A percentile compares a stretch with the other conserved stretches of the same genome.
These are phyloP conservation scores for Colletotrichum brevisporum DNA, from an alignment of 2,329 filamentous ascomycete genomes.

Conservation along the genomic window DNA sequence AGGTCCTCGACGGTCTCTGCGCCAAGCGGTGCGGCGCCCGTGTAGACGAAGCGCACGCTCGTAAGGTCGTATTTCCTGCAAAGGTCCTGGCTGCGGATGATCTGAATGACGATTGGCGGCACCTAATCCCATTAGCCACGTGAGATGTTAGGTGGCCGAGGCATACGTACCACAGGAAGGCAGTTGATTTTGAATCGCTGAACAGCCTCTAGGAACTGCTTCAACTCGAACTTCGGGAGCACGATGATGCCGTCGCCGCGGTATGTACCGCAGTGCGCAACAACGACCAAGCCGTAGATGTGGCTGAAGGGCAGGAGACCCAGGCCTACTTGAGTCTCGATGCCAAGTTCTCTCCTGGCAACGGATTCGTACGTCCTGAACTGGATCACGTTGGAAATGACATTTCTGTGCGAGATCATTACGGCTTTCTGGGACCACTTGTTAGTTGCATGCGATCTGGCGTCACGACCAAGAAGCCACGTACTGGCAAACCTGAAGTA, in stretches of 20 bases:
- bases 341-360: slow-evolving; percentile 51
- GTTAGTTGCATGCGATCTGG: neutral
- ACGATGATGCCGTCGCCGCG: slow-evolving; percentile 82
- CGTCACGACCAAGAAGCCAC: slow-evolving; percentile 41
- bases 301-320: slow-evolving; percentile 86
- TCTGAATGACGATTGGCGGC: slow-evolving; percentile 82
- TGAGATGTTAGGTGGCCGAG: neutral
- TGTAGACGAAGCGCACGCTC: slow-evolving; percentile 75
- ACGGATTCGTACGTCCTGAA: slow-evolving; percentile 61
- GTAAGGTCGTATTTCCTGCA: slow-evolving; percentile 78
- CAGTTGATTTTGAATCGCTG: slow-evolving; percentile 77
- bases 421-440: slow-evolving; percentile 76
- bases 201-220: slow-evolving; percentile 73
- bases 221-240: slow-evolving; percentile 82
- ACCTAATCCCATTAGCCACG: slow-evolving; percentile 59
- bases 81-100: slow-evolving; percentile 73
- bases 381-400: slow-evolving; percentile 83
- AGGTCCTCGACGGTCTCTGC: slow-evolving; percentile 76
- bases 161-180: slow-evolving; percentile 72
- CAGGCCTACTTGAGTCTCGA: slow-evolving; percentile 64
- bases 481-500: slow-evolving; percentile 82
- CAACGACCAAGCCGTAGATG: slow-evolving; percentile 83
- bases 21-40: slow-evolving; percentile 82
- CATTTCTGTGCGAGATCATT: slow-evolving; percentile 84
- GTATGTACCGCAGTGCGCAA: slow-evolving; percentile 75